A percentile compares a stretch with the other conserved stretches of the same genome.
These are phyloP conservation scores for Albophoma yamanashiensis DNA, from an alignment of 2,329 filamentous ascomycete species.

Conservation along the genomic window DNA sequence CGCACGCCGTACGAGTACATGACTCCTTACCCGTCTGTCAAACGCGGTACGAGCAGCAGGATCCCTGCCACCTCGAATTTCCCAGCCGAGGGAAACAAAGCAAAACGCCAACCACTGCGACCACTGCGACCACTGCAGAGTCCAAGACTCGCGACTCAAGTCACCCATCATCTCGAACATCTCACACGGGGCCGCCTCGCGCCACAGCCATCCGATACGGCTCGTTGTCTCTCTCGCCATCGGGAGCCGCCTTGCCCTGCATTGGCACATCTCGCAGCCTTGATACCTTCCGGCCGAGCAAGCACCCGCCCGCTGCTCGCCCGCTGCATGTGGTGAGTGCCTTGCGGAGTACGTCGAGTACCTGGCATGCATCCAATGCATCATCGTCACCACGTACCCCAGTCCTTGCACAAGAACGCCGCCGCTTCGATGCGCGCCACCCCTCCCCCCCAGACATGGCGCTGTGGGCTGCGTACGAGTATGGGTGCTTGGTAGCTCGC, in stretches of 20 bases:
- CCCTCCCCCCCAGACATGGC: not conserved
- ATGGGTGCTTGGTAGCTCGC: not conserved
- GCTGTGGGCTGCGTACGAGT: not conserved
- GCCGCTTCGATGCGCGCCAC: not conserved
- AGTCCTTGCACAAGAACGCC: not conserved
- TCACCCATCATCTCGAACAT: not conserved
- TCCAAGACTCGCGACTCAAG: not conserved
- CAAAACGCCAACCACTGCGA: not conserved
- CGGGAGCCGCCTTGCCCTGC: not conserved
- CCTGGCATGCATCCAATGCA: slow-evolving; percentile 3
- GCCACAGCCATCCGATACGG: not conserved
- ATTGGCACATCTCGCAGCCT: not conserved
- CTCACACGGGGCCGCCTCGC: not conserved
- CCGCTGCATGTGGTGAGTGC: not conserved
- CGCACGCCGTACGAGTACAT: not conserved
- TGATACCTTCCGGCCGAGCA: not conserved
- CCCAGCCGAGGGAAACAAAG: slow-evolving; percentile 1
- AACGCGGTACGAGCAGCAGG: not conserved
- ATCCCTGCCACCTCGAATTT: not conserved
- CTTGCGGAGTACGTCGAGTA: not conserved
- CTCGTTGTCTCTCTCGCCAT: not conserved
- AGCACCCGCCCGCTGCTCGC: not conserved
- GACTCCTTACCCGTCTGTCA: not conserved
- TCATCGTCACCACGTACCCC: not conserved
- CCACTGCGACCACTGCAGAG: not conserved